A percentile compares a stretch with the other conserved stretches of the same genome.
These are phyloP conservation scores for Pleodorina starrii DNA, from an alignment of 139 green algal genomes.

Conservation along the genomic window DNA sequence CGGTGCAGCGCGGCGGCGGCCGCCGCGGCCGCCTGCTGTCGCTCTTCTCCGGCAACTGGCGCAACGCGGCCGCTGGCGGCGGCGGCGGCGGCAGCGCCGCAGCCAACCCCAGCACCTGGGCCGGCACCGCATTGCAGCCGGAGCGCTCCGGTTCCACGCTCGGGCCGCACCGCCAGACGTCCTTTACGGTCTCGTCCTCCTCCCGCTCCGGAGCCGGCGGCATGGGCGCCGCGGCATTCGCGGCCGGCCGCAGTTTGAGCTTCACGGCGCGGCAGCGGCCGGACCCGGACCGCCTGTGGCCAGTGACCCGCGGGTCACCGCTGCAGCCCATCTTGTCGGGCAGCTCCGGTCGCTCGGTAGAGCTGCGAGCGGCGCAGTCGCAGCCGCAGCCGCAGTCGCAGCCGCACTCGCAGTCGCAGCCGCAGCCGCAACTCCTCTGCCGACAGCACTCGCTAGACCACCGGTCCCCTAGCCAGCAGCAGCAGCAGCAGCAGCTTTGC, in stretches of 20 bases:
- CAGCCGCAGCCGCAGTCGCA: neutral
- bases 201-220: neutral
- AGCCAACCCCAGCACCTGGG: neutral
- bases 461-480: no score
- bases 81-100: neutral
- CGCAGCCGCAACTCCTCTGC: no score
- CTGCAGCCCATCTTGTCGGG: neutral
- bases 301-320: neutral
- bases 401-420: no score
- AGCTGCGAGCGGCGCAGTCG: neutral
- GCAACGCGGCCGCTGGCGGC: neutral
- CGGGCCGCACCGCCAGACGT: neutral
- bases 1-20: neutral
- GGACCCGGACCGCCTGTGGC: neutral
- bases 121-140: neutral
- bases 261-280: neutral
- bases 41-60: neutral
- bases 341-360: neutral
- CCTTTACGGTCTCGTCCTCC: neutral
- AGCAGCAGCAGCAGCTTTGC: no score
- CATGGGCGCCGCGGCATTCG: neutral
- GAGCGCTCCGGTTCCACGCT: neutral
- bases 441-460: no score
- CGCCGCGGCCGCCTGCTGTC: conserved; percentile 4
- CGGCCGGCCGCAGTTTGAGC: neutral